Evolutionary conservation across 306 rosid genomes (phyloP), one percentile per base, ranked within the genome.

Genomic region (Gastrolobium villosum): DNA sequence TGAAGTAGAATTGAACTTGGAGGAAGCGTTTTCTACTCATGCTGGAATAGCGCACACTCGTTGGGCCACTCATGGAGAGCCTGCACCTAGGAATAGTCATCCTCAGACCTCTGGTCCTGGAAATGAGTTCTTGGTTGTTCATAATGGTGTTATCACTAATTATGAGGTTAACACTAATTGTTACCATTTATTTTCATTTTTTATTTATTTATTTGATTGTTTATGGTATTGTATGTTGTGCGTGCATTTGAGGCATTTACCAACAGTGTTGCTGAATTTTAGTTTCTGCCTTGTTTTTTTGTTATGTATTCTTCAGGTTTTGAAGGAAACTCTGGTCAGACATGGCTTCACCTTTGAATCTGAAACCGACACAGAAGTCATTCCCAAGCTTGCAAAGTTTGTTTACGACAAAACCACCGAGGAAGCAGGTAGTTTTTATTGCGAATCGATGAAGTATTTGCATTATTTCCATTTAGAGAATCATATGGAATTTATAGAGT

Each of bases 21-120:
- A 91, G 83, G 90, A 91, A 72, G 57, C 73, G 8, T 95, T 91
- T 63, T 63, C 85, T 14, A 72, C 80, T 56, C 99, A 95, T 26
- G 92, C 98, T 31, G 99, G 96, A 66, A 93, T 95, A 40, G 99
- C 99, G 3, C 99, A 95, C 72, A 95, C 99, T 45, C 94, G 98
- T 4, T 95, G 99, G 99, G 99, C 99, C 2, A 95, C 99, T 74
- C 98, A 95, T 41, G 99, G 98, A 44, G 99, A 93, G 72, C 99
- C 99, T 74, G 92, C 99, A 71, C 88, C 89, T 0, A 84, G 98
- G 79, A 95, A 95, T 54, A 93, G 98, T 81, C 99, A 95, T 84
- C 99, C 99, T 10, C 99, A 95, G 82, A 84, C 83, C 28, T 95
- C 99, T 26, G 94, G 86, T 70, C 68, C 89, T 64, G 93, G 79